phyloP scores from a whole-genome alignment of 2,329 filamentous ascomycete genomes.

The Rhynchosporium agropyri region DNA sequence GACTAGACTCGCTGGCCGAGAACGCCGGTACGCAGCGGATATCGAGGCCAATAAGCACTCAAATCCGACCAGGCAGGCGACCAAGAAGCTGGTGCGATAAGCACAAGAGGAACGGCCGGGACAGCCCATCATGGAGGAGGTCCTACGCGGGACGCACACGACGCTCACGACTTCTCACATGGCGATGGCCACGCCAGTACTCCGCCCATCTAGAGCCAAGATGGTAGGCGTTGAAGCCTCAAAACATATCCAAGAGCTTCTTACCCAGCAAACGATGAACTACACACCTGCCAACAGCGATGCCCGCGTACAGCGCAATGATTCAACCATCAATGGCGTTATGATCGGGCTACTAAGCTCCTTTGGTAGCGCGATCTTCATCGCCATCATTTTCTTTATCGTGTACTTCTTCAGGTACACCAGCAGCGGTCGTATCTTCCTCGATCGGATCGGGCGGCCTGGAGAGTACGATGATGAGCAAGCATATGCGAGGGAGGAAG shows the following conservation, averaged over 20 bases:
- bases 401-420: slow-evolving; percentile 97
- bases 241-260: slow-evolving; percentile 24
- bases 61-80: slow-evolving; percentile 10
- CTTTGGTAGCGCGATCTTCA: slow-evolving; percentile 86
- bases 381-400: slow-evolving; percentile 75
- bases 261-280: slow-evolving; percentile 17
- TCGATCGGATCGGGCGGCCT: slow-evolving; percentile 89
- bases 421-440: slow-evolving; percentile 80
- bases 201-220: slow-evolving; percentile 10
- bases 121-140: slow-evolving; percentile 28
- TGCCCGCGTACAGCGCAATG: slow-evolving; percentile 28
- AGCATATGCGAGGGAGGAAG: slow-evolving; percentile 90
- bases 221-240: slow-evolving; percentile 2
- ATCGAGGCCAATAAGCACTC: slow-evolving; percentile 11
- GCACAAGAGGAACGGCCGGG: slow-evolving; percentile 14
- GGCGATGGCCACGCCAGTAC: slow-evolving; percentile 22
- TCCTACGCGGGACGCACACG: slow-evolving; percentile 30
- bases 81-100: slow-evolving; percentile 20
- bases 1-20: slow-evolving; percentile 35
- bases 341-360: slow-evolving; percentile 94
- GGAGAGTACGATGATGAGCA: slow-evolving; percentile 99
- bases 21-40: slow-evolving; percentile 21
- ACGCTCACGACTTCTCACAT: slow-evolving; percentile 32
- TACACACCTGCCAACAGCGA: slow-evolving; percentile 19
- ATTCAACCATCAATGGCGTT: slow-evolving; percentile 68